Percentiles rank a stretch among this genome's conserved stretches.
phyloP scores from a whole-genome alignment of 768 basidiomycete species.

The Boletus rex-veris region DNA sequence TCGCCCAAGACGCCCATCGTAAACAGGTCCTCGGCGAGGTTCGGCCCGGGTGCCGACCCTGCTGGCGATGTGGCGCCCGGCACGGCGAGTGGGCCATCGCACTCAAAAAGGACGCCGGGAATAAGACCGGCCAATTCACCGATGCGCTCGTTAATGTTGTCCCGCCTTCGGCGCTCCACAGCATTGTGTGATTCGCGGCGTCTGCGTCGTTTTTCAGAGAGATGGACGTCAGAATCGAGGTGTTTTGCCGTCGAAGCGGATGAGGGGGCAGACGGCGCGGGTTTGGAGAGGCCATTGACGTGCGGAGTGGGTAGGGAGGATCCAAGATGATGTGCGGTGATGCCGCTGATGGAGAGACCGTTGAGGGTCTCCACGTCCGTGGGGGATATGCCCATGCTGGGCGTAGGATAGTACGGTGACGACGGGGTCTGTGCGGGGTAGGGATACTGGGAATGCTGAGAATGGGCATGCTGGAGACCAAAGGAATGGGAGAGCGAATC shows the following conservation, averaged over 20 bases:
- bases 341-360: constrained; percentile 14
- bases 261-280: neutral
- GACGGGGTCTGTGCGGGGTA: constrained; percentile 30
- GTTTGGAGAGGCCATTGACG: constrained; percentile 15
- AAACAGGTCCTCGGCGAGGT: constrained; percentile 20
- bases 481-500: constrained; percentile 34
- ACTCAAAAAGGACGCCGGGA: constrained; percentile 80
- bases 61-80: constrained; percentile 12
- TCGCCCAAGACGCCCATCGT: constrained; percentile 18
- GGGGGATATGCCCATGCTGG: constrained; percentile 26
- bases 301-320: constrained; percentile 16
- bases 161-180: constrained; percentile 80
- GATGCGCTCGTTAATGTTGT: constrained; percentile 97
- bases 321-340: constrained; percentile 20
- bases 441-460: constrained; percentile 20
- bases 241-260: constrained; percentile 8
- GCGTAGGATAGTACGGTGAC: constrained; percentile 27
- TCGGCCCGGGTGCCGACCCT: constrained; percentile 10
- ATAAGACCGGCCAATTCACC: constrained; percentile 84
- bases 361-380: constrained; percentile 25
- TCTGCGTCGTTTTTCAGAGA: constrained; percentile 76
- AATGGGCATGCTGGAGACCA: constrained; percentile 32
- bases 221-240: constrained; percentile 37
- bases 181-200: constrained; percentile 89
- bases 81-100: constrained; percentile 33